phyloP scores from a whole-genome alignment of 2,329 filamentous ascomycete species.

The Fusarium armeniacum region DNA sequence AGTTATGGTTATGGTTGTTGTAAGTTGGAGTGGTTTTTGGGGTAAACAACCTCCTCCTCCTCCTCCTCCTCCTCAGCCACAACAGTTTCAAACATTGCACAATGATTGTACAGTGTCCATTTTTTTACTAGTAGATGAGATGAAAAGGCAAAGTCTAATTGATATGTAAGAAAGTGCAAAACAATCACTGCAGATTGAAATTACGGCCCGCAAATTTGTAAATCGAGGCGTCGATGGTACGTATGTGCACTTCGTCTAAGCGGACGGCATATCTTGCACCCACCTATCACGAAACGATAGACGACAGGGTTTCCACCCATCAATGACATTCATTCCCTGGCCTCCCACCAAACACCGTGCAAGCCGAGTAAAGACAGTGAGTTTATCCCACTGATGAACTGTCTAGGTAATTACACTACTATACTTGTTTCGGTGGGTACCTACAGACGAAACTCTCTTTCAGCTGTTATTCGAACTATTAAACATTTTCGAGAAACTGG shows the following conservation, averaged over 20 bases:
- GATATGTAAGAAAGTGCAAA: constrained; percentile 23
- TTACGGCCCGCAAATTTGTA: constrained; percentile 41
- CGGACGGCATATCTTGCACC: constrained; percentile 51
- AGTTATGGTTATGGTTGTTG: constrained; percentile 1
- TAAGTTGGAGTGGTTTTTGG: constrained; percentile 8
- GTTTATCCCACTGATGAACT: background rate
- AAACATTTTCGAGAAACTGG: constrained; percentile 43
- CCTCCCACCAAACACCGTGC: constrained; percentile 37
- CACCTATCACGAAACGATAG: constrained; percentile 48
- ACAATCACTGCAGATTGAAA: constrained; percentile 36
- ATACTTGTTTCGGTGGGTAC: constrained; percentile 17
- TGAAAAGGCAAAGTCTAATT: constrained; percentile 25
- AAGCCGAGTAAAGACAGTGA: constrained; percentile 22
- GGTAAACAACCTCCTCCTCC: constrained; percentile 2
- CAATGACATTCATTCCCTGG: constrained; percentile 29
- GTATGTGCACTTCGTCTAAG: constrained; percentile 41
- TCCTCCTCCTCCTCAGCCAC: background rate
- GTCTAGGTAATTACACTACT: background rate
- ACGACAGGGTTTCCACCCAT: constrained; percentile 31
- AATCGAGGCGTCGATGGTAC: constrained; percentile 39
- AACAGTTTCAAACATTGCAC: constrained; percentile 2
- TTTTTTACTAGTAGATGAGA: background rate
- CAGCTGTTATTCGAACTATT: constrained; percentile 44
- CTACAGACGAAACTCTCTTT: constrained; percentile 40
- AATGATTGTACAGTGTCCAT: background rate